A percentile compares a stretch with the other conserved stretches of the same genome.
phyloP scores from a whole-genome alignment of 2,329 filamentous ascomycete species.

The Colletotrichum higginsianum region DNA sequence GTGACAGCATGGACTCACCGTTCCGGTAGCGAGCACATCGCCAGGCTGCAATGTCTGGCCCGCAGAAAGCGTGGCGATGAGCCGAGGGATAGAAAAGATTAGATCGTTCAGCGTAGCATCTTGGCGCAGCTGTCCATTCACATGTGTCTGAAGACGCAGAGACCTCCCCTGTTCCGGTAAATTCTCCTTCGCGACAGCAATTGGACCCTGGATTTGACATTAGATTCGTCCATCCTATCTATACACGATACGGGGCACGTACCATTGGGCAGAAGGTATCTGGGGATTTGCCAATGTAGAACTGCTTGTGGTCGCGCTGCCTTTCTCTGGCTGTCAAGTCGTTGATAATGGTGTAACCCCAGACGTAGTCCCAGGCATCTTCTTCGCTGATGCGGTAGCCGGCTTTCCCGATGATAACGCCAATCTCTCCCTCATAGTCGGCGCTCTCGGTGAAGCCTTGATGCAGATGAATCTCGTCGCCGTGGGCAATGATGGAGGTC shows the following conservation, averaged over 20 bases:
- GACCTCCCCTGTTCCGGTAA: constrained; percentile 53
- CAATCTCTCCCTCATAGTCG: constrained; percentile 72
- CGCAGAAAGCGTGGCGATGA: constrained; percentile 59
- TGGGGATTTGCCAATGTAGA: constrained; percentile 70
- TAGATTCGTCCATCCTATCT: not conserved
- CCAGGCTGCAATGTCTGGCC: constrained; percentile 61
- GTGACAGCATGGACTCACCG: constrained; percentile 44
- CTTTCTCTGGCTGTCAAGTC: constrained; percentile 66
- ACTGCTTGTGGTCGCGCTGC: constrained; percentile 72
- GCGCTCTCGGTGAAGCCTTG: constrained; percentile 62
- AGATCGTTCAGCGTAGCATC: constrained; percentile 60
- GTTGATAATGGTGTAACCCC: constrained; percentile 71
- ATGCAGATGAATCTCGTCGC: constrained; percentile 63
- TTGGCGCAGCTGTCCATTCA: constrained; percentile 64
- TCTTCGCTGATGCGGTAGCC: constrained; percentile 60
- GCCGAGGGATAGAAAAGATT: constrained; percentile 59
- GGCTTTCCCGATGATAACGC: constrained; percentile 67
- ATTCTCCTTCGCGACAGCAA: constrained; percentile 63
- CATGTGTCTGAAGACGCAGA: constrained; percentile 58
- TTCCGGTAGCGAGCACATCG: constrained; percentile 62
- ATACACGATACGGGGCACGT: not conserved
- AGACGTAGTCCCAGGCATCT: constrained; percentile 66
- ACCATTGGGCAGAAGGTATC: constrained; percentile 72
- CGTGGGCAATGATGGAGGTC: constrained; percentile 66
- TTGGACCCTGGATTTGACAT: constrained; percentile 56